Evolutionary conservation across 371 early-diverging fungal species (phyloP), one percentile per base, ranked within the genome.

Genomic region (Saksenaea oblongispora): DNA sequence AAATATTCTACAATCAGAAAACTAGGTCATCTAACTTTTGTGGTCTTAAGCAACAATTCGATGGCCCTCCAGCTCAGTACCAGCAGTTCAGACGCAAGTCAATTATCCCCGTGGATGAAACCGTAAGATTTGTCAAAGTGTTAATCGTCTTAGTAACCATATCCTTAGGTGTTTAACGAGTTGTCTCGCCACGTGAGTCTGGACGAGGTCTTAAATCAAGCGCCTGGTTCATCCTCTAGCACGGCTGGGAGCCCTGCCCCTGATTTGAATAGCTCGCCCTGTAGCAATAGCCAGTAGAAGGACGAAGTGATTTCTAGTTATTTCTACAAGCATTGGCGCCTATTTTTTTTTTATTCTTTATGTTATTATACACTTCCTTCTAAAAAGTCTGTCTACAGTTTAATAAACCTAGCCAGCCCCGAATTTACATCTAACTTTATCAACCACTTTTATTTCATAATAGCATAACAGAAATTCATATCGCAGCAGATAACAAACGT

Each of bases 31-130:
- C 17, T 55, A 18, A 51, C 27, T 61, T n/a, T 36, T 14, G 17
- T 34, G 14, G 10, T 47, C 31, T 5, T 5, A 34, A 85, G 87
- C 82, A 90, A 76, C 86, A 88, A 76, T 92, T 91, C 72, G 89
- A 84, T 34, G 73, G 82, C 18, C 73, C 78, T 15, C 87, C 87
- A 10, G 79, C 83, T 0, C 76, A 74, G 67, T 87, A 87, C 54
- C 90, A 85, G 65, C 87, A 91, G 57, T 93, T 94, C 82, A 84
- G 96, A 61, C 80, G 96, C 65, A 95, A 95, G 81, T 93, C 94
- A 10, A 94, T 95, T 60, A 86, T 95, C 69, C 96, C 96, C 36
- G 93, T 95, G 62, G 93, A 94, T 70, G 92, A 91, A 69, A 78
- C 81, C 22, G 92, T 75, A 70, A 70, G 63, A 47, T 22, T 47